Percentiles rank a stretch among this genome's conserved stretches.
Conservation (phyloP, 2,329 filamentous ascomycete genomes). For the Metarhizium brunneum region DNA sequence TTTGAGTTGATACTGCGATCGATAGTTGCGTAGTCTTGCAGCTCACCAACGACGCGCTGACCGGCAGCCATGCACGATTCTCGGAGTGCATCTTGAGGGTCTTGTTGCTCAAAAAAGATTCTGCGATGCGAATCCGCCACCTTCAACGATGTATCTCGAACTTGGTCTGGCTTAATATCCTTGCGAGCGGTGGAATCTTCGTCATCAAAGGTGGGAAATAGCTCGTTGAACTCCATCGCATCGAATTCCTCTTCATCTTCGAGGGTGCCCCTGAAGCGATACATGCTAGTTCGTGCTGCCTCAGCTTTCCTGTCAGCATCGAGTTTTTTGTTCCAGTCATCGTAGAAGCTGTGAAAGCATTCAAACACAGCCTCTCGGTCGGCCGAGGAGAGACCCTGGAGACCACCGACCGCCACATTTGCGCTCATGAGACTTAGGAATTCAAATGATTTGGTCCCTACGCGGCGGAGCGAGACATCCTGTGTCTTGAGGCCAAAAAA, state of each 20-base stretch:
- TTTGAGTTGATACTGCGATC: conserved; percentile 34
- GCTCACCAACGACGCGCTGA: conserved; percentile 23
- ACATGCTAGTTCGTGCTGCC: conserved; percentile 66
- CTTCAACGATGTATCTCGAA: conserved; percentile 48
- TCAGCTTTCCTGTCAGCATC: conserved; percentile 67
- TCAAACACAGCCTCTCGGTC: conserved; percentile 50
- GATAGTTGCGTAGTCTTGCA: conserved; percentile 16
- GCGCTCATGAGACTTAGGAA: conserved; percentile 28
- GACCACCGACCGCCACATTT: conserved; percentile 37
- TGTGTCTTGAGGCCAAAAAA: conserved; percentile 43
- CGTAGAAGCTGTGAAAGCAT: conserved; percentile 64
- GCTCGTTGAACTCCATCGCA: conserved; percentile 62
- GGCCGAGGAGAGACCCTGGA: conserved; percentile 27
- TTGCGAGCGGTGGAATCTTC: conserved; percentile 25
- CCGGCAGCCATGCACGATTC: conserved; percentile 35
- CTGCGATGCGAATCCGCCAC: conserved; percentile 51
- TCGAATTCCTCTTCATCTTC: conserved; percentile 70
- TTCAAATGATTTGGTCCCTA: conserved; percentile 27
- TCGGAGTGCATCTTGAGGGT: conserved; percentile 32
- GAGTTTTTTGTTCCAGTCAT: conserved; percentile 71
- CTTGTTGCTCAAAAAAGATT: conserved; percentile 37
- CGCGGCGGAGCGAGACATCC: conserved; percentile 12
- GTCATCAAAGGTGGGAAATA: conserved; percentile 71
- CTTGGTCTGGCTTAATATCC: conserved; percentile 26
- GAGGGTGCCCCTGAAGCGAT: conserved; percentile 69